Percentiles rank a stretch among this genome's conserved stretches.
These are phyloP conservation scores for Dichomitus squalens DNA, from an alignment of 1,284 basidiomycete genomes.

Conservation along the genomic window DNA sequence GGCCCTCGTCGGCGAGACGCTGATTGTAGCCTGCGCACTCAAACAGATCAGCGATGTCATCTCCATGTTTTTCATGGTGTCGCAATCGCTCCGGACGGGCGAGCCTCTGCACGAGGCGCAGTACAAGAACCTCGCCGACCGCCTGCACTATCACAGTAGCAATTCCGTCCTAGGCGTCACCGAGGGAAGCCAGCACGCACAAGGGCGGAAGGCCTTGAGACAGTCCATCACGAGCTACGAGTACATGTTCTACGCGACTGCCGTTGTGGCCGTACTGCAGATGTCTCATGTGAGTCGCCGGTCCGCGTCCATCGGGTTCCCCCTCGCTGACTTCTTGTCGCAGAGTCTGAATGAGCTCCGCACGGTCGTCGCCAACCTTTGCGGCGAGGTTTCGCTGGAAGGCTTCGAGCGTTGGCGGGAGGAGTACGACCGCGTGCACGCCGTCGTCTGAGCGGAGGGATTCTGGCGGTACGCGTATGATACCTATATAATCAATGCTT, in stretches of 20 bases:
- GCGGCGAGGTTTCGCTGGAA: constrained; percentile 48
- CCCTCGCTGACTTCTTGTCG: background rate
- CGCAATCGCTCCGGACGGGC: constrained; percentile 48
- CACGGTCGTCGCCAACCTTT: constrained; percentile 42
- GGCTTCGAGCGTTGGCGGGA: constrained; percentile 47
- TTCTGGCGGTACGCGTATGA: background rate
- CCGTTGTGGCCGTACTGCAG: constrained; percentile 47
- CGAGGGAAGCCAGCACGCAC: constrained; percentile 13
- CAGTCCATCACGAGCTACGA: constrained; percentile 38
- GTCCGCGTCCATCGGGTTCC: background rate
- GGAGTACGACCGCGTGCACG: constrained; percentile 28
- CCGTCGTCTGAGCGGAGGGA: constrained; percentile 6
- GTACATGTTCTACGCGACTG: constrained; percentile 50
- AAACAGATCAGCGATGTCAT: constrained; percentile 48
- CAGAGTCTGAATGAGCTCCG: constrained; percentile 49
- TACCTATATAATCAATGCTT: background rate
- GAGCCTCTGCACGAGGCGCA: constrained; percentile 50
- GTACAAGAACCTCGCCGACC: constrained; percentile 44
- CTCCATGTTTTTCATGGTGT: constrained; percentile 45
- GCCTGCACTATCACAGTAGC: constrained; percentile 45
- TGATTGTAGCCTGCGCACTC: background rate
- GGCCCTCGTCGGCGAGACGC: background rate
- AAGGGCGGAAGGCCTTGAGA: constrained; percentile 28
- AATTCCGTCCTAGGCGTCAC: constrained; percentile 12
- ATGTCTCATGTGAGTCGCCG: constrained; percentile 40